Conservation (phyloP, 2,329 filamentous ascomycete genomes). For the Fusarium circinatum region DNA sequence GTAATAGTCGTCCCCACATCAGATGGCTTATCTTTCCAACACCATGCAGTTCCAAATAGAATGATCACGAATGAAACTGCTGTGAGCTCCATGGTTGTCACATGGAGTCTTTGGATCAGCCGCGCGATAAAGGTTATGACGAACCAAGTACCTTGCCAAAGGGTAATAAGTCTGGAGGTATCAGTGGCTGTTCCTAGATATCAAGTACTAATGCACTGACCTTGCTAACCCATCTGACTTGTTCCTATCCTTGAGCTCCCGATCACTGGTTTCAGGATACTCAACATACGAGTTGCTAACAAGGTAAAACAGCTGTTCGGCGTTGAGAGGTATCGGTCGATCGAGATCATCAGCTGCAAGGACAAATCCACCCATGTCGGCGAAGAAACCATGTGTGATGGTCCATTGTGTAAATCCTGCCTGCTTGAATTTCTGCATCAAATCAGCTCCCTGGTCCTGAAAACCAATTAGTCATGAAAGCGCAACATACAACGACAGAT, state of each 20-base stretch:
- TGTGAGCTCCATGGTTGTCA: slow-evolving; percentile 25
- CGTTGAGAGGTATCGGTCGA: neutral
- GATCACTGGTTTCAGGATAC: neutral
- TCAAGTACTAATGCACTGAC: neutral
- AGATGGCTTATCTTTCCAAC: slow-evolving; percentile 26
- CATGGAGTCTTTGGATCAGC: neutral
- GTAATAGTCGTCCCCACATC: slow-evolving; percentile 5
- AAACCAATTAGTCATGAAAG: rapidly evolving
- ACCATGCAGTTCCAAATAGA: slow-evolving; percentile 20
- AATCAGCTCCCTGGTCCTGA: neutral
- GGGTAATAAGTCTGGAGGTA: neutral
- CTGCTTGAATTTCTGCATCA: neutral
- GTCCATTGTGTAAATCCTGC: slow-evolving; percentile 2
- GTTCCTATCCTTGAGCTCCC: neutral
- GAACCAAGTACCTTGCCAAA: slow-evolving; percentile 23
- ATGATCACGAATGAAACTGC: slow-evolving; percentile 8
- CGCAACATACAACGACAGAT: slow-evolving; percentile 3
- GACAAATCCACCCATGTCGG: slow-evolving; percentile 23
- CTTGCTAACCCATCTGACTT: slow-evolving; percentile 21
- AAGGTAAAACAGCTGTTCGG: slow-evolving; percentile 27
- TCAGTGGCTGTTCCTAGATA: neutral
- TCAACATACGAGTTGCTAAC: neutral
- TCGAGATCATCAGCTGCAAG: neutral
- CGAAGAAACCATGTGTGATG: slow-evolving; percentile 19
- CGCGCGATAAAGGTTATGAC: slow-evolving; percentile 7